Conservation (phyloP, 1,139 yeast genomes). For the Blastobotrys ciferrii region DNA sequence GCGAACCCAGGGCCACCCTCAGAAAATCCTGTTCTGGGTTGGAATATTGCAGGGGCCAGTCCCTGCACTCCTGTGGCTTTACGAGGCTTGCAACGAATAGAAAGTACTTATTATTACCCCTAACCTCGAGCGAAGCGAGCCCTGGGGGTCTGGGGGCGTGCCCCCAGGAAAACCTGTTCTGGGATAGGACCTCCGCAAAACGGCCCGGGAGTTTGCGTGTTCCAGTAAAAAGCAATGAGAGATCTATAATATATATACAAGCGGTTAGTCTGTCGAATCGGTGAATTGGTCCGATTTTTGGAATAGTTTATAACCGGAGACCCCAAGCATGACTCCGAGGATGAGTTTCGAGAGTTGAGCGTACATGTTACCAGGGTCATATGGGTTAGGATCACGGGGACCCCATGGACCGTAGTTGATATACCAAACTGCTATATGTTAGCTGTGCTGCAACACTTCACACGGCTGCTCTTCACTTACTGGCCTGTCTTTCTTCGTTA, state of each 20-base stretch:
- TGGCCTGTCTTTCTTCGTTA: slow-evolving; percentile 39
- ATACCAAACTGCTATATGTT: slow-evolving; percentile 28
- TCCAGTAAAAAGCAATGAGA: neutral
- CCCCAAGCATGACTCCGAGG: slow-evolving; percentile 27
- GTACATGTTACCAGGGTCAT: slow-evolving; percentile 32
- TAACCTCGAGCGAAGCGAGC: no score
- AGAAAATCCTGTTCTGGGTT: no score
- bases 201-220: no score
- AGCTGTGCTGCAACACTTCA: slow-evolving; percentile 23
- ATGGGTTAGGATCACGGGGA: slow-evolving; percentile 31
- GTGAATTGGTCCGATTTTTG: slow-evolving; percentile 2
- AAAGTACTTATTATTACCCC: no score
- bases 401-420: slow-evolving; percentile 43
- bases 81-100: no score
- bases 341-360: slow-evolving; percentile 29
- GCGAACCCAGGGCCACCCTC: no score
- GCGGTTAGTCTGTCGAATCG: neutral
- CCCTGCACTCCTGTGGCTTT: no score
- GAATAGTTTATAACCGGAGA: slow-evolving; percentile 31
- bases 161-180: no score
- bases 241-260: neutral
- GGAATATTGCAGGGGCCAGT: no score
- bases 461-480: slow-evolving; percentile 31
- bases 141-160: no score
- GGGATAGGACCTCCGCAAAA: no score